phyloP scores from a whole-genome alignment of 2,329 filamentous ascomycete species.

The Aureobasidium sp. region DNA sequence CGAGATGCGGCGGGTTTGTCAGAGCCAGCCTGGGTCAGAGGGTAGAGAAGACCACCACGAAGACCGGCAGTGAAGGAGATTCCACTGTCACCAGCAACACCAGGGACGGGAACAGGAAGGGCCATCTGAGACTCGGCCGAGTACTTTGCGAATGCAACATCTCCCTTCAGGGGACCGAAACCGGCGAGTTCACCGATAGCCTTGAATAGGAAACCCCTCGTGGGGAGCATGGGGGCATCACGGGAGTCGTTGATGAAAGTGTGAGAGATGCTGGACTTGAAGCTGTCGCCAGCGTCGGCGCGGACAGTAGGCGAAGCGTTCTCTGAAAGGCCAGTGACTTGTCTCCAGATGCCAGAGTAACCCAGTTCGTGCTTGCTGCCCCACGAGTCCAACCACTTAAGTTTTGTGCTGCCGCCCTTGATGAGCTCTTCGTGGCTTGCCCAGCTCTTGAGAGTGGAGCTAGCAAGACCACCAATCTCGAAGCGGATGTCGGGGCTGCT shows the following conservation, averaged over 20 bases:
- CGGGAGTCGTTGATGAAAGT: slow-evolving; percentile 73
- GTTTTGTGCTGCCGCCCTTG: slow-evolving; percentile 67
- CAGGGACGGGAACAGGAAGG: slow-evolving; percentile 64
- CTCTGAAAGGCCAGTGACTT: slow-evolving; percentile 70
- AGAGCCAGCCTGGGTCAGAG: slow-evolving; percentile 58
- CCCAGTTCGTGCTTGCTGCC: slow-evolving; percentile 66
- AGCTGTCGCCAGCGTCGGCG: slow-evolving; percentile 77
- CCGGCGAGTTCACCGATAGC: slow-evolving; percentile 79
- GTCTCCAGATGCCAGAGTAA: slow-evolving; percentile 79
- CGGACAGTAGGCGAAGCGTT: slow-evolving; percentile 76
- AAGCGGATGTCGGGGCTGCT: slow-evolving; percentile 76
- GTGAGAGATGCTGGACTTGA: slow-evolving; percentile 82
- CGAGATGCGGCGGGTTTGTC: slow-evolving; percentile 60
- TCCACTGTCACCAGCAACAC: slow-evolving; percentile 62
- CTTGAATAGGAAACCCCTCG: slow-evolving; percentile 72
- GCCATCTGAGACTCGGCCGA: slow-evolving; percentile 77
- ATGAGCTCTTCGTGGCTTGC: slow-evolving; percentile 88
- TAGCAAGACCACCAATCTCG: slow-evolving; percentile 73
- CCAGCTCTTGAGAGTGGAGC: slow-evolving; percentile 82
- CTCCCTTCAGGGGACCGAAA: slow-evolving; percentile 72
- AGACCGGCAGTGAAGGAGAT: slow-evolving; percentile 78
- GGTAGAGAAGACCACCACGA: slow-evolving; percentile 75
- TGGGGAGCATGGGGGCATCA: slow-evolving; percentile 79
- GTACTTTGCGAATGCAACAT: slow-evolving; percentile 91
- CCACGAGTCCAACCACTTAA: slow-evolving; percentile 61